These are phyloP conservation scores for Protomyces pachydermus DNA, from an alignment of 1,139 yeast species.

Conservation along the genomic window DNA sequence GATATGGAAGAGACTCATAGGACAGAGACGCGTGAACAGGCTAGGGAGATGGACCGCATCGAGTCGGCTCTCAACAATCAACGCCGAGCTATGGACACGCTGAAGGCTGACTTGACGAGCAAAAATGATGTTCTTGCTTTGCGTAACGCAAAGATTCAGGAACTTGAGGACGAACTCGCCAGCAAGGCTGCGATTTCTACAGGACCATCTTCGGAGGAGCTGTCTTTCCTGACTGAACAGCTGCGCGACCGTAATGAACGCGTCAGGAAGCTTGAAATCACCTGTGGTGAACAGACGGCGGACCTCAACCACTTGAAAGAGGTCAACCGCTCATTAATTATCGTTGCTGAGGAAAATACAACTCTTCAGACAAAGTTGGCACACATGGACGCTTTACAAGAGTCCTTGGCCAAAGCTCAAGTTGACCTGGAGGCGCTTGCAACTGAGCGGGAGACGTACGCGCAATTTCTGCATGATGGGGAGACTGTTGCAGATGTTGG, in stretches of 20 bases:
- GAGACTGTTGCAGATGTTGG: constrained; percentile 36
- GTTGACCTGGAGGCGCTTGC: constrained; percentile 51
- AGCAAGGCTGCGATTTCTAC: constrained; percentile 37
- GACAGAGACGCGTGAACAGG: constrained; percentile 26
- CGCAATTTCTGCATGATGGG: constrained; percentile 36
- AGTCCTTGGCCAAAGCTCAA: constrained; percentile 50
- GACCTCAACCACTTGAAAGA: constrained; percentile 45
- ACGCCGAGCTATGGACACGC: constrained; percentile 28
- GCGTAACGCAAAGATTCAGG: constrained; percentile 31
- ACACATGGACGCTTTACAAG: constrained; percentile 47
- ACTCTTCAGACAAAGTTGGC: constrained; percentile 45
- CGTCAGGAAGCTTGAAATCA: constrained; percentile 53
- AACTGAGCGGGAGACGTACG: constrained; percentile 45
- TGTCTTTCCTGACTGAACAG: constrained; percentile 47
- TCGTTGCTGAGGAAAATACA: constrained; percentile 51
- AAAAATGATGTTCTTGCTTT: constrained; percentile 13
- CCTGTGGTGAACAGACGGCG: constrained; percentile 48
- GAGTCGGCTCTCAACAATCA: constrained; percentile 31
- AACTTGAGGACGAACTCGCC: constrained; percentile 41
- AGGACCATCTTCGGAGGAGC: constrained; percentile 33
- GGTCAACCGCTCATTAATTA: constrained; percentile 47
- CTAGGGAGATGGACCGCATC: constrained; percentile 31
- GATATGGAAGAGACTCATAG: constrained; percentile 31
- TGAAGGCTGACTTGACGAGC: constrained; percentile 25
- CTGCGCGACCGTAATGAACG: constrained; percentile 56